Evolutionary conservation across 2,329 filamentous ascomycete species (phyloP).

Genomic region (Xylariales sp.): DNA sequence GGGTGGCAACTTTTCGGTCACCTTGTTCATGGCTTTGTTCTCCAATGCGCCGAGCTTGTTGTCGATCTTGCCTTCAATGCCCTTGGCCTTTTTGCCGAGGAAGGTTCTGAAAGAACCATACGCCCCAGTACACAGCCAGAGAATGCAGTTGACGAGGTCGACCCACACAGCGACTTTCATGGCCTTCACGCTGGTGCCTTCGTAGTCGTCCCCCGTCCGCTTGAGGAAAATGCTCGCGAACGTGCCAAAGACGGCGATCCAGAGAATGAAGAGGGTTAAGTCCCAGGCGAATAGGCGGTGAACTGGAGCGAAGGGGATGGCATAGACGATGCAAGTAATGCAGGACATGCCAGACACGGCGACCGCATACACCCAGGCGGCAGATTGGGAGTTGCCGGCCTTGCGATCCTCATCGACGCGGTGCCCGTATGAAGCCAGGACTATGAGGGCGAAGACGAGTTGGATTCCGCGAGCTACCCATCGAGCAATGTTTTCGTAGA

Average conservation of each 20-base stretch:
- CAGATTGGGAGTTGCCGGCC: conserved; percentile 34
- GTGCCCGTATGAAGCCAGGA: conserved; percentile 63
- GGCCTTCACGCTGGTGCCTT: conserved; percentile 34
- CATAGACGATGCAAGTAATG: conserved; percentile 41
- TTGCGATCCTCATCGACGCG: conserved; percentile 47
- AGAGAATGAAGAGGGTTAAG: conserved; percentile 40
- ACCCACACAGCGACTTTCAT: conserved; percentile 75
- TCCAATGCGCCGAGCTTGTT: conserved; percentile 27
- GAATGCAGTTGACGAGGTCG: conserved; percentile 60
- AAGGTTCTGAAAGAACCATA: conserved; percentile 38
- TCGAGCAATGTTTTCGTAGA: conserved; percentile 43
- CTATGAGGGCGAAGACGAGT: conserved; percentile 63
- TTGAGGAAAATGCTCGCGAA: conserved; percentile 68
- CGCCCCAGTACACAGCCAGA: conserved; percentile 54
- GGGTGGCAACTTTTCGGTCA: not conserved
- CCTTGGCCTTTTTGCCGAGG: conserved; percentile 7
- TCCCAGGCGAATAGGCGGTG: conserved; percentile 43
- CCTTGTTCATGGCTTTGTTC: conserved; percentile 25
- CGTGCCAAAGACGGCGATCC: conserved; percentile 66
- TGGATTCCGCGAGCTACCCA: conserved; percentile 59
- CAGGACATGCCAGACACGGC: conserved; percentile 51
- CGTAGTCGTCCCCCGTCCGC: conserved; percentile 48
- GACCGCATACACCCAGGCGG: conserved; percentile 63
- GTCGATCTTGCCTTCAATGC: conserved; percentile 32
- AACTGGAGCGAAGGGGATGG: conserved; percentile 30